phyloP scores from a whole-genome alignment of 2,329 filamentous ascomycete genomes.

The Talaromyces amestolkiae region DNA sequence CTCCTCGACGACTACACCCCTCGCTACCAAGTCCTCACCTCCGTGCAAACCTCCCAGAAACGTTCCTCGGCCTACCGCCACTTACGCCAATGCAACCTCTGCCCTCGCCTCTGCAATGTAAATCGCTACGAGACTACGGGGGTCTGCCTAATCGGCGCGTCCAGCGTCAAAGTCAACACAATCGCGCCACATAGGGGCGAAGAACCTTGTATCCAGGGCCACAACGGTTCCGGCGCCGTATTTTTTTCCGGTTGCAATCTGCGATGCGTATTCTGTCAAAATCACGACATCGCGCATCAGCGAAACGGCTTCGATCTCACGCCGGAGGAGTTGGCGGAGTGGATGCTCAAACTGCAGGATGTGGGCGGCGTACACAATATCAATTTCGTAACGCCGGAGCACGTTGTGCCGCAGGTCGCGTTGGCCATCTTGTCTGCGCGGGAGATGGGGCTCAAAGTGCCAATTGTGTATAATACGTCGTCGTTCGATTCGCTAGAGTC shows the following conservation, averaged over 20 bases:
- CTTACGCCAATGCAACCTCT: constrained; percentile 75
- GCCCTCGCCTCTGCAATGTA: constrained; percentile 71
- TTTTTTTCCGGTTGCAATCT: constrained; percentile 78
- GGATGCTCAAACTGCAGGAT: constrained; percentile 79
- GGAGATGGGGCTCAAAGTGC: constrained; percentile 66
- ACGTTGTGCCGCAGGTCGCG: constrained; percentile 79
- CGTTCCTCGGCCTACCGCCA: constrained; percentile 71
- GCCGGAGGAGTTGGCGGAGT: constrained; percentile 73
- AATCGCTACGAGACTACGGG: constrained; percentile 79
- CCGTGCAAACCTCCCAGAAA: constrained; percentile 69
- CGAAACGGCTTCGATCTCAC: constrained; percentile 77
- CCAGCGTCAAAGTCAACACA: constrained; percentile 74
- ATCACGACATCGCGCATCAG: constrained; percentile 78
- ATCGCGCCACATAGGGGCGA: constrained; percentile 85
- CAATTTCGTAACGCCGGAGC: constrained; percentile 82
- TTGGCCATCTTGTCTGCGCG: constrained; percentile 71
- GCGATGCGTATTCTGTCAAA: constrained; percentile 73
- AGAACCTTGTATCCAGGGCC: constrained; percentile 79
- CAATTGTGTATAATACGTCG: constrained; percentile 82
- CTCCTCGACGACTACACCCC: constrained; percentile 73
- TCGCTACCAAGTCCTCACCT: constrained; percentile 66
- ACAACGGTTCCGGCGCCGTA: constrained; percentile 74
- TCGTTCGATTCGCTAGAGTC: constrained; percentile 74
- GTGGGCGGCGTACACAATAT: constrained; percentile 84
- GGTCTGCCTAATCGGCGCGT: constrained; percentile 70